Evolutionary conservation across 2,329 filamentous ascomycete species (phyloP), one percentile per base, ranked within the genome.

Genomic region (Corniculantispora saksenae): DNA sequence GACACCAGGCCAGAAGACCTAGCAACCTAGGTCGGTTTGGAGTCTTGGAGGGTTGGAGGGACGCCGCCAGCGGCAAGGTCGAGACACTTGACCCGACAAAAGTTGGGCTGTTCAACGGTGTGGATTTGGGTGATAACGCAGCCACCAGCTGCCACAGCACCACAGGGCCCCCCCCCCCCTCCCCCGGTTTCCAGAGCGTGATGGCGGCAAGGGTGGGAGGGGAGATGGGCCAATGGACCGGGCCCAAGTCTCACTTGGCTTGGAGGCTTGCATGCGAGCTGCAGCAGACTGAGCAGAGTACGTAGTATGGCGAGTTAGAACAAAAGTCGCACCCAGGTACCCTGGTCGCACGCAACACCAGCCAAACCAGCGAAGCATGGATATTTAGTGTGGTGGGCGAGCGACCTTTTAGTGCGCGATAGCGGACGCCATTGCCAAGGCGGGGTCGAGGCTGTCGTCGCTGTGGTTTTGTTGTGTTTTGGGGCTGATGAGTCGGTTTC

Each of bases 41-140:
- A 13, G 5, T n/a, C 27, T 45, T 51, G 32, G 23, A 51, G 29
- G 57, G 29, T 53, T 45, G 59, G 35, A 62, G 50, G 38, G 19
- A 27, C 43, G 55, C 62, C 45, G 61, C 62, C 38, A 59, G 62
- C 62, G 35, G 62, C 47, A 53, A 64, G 55, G 56, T 54, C 51
- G 48, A 63, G 51, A 48, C 47, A 53, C 51, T 47, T 43, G 54
- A 45, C 48, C 43, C 45, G 61, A 47, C 54, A 50, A 27, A 50
- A 55, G 57, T 65, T 60, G 63, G 63, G 63, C 56, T 51, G 48
- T 47, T 48, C 50, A 61, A 61, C 47, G 59, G 58, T 29, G 23
- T 63, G 59, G 64, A 66, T 66, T n/a, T 66, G 64, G 64, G 54
- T 59, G 64, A 66, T 63, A 66, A 58, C 54, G 61, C 61, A 66